A percentile compares a stretch with the other conserved stretches of the same genome.
These are phyloP conservation scores for Aschersonia sp. DNA, from an alignment of 2,329 filamentous ascomycete genomes.

Conservation along the genomic window DNA sequence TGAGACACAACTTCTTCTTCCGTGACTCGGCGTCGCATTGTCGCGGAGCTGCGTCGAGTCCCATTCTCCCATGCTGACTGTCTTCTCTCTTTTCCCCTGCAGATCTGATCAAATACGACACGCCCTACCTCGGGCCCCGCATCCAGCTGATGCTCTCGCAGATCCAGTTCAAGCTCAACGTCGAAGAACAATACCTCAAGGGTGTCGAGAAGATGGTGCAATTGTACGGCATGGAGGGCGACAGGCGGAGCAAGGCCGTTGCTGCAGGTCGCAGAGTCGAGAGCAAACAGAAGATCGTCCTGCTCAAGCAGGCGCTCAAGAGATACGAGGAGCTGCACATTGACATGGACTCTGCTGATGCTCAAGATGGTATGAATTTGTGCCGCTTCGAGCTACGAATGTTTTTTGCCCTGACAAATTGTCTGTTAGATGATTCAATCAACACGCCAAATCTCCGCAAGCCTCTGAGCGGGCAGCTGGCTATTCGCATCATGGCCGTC, in stretches of 20 bases:
- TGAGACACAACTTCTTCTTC: not conserved
- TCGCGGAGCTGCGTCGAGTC: no score
- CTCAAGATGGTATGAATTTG: conserved; percentile 56
- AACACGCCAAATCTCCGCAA: conserved; percentile 92
- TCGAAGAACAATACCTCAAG: conserved; percentile 97
- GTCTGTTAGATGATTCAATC: conserved; percentile 70
- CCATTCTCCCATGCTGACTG: not conserved
- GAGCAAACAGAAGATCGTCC: conserved; percentile 94
- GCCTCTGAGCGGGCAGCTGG: conserved; percentile 82
- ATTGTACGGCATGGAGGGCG: conserved; percentile 92
- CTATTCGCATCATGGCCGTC: conserved; percentile 74
- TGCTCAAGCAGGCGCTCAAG: conserved; percentile 90
- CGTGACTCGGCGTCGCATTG: not conserved
- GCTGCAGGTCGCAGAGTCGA: conserved; percentile 81
- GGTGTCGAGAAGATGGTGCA: conserved; percentile 99
- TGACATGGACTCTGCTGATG: conserved; percentile 69
- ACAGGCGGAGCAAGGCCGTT: conserved; percentile 88
- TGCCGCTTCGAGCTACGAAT: not conserved
- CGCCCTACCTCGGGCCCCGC: conserved; percentile 82
- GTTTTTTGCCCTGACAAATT: not conserved
- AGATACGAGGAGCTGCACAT: conserved; percentile 96
- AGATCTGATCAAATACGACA: conserved; percentile 99
- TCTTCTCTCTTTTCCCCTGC: not conserved
- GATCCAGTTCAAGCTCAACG: conserved; percentile 95
- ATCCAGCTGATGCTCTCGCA: conserved; percentile 99